phyloP scores from a whole-genome alignment of 495 filamentous ascomycete species.

The Neurospora sp. region DNA sequence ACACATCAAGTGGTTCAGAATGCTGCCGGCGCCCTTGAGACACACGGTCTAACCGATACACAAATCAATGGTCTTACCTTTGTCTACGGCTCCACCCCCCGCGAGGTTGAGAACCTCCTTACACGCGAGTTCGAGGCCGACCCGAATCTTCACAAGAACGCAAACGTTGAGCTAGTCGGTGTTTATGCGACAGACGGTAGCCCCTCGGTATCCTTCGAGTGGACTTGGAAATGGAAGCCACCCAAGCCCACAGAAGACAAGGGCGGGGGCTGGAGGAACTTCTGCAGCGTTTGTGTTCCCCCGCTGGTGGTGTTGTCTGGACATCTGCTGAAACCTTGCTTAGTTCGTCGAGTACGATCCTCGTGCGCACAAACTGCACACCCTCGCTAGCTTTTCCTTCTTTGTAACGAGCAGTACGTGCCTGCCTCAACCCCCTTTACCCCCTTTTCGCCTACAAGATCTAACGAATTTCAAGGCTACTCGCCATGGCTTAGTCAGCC shows the following conservation, averaged over 20 bases:
- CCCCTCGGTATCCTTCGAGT: slow-evolving; percentile 80
- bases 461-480: slow-evolving; percentile 17
- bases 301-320: not conserved
- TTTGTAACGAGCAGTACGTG: slow-evolving; percentile 70
- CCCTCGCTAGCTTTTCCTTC: slow-evolving; percentile 84
- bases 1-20: slow-evolving; percentile 34
- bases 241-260: slow-evolving; percentile 75
- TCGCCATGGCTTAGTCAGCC: slow-evolving; percentile 29
- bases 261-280: slow-evolving; percentile 88
- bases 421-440: not conserved
- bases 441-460: not conserved
- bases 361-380: slow-evolving; percentile 76
- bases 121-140: slow-evolving; percentile 94
- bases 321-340: slow-evolving; percentile 13
- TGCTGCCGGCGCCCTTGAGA: slow-evolving; percentile 8
- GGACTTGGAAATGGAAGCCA: slow-evolving; percentile 94
- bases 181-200: slow-evolving; percentile 75
- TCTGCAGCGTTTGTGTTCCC: slow-evolving; percentile 59
- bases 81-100: slow-evolving; percentile 72
- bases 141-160: slow-evolving; percentile 93
- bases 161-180: slow-evolving; percentile 86
- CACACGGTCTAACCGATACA: slow-evolving; percentile 53
- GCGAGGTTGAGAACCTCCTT: slow-evolving; percentile 85
- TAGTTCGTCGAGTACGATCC: slow-evolving; percentile 95
- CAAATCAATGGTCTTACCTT: slow-evolving; percentile 83